Base-by-base conservation (phyloP, 108 stramenopile genomes). In the Stephanodiscus minutulus region DNA sequence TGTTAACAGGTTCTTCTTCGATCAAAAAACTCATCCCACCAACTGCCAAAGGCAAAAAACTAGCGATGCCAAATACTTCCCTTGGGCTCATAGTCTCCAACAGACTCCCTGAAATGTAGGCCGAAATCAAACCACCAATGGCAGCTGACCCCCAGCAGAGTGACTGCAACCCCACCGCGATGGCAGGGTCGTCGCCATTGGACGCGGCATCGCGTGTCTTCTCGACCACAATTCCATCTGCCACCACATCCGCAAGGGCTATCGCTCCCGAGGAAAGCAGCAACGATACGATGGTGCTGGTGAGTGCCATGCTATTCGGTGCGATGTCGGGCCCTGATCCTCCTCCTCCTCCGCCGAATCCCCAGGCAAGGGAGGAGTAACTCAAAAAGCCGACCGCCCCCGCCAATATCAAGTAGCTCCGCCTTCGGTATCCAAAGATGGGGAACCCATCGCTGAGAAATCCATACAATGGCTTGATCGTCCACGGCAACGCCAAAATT, bases 221-320 rank as follows among this genome's bases (percentile, higher is more conserved):
- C 70, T 96, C 89, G 10, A 98, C 97, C 13, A 97, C 96, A 57
- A 98, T 93, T 11, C 96, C 94, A 86, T 98, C 97, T 15, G 95
- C 96, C 17, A 98, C 97, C 3, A 98, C 97, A 78, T 98, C 97
- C 20, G 85, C 85, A 61, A 96, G 70, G 37, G 97, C 97, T 46
- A 98, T 90, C 53, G 91, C 88, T 47, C 81, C 92, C 54, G 85
- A 87, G 7, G 85, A 82, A n/a, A 94, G 50, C 28, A 91, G 47
- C 11, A 90, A 68, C 6, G 83, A 76, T 31, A 56, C 76, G 15
- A 93, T 75, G 1, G 92, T 89, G 10, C 63, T 68, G 13, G 78
- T 69, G 13, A 82, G 52, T 10, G 60, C 53, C 53, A 69, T 64
- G 18, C 64, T 56, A 36, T 78, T 61, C 25, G 70, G 21, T 47